Conservation (phyloP, 2,329 filamentous ascomycete species). For the Pestalotiopsis sp. region DNA sequence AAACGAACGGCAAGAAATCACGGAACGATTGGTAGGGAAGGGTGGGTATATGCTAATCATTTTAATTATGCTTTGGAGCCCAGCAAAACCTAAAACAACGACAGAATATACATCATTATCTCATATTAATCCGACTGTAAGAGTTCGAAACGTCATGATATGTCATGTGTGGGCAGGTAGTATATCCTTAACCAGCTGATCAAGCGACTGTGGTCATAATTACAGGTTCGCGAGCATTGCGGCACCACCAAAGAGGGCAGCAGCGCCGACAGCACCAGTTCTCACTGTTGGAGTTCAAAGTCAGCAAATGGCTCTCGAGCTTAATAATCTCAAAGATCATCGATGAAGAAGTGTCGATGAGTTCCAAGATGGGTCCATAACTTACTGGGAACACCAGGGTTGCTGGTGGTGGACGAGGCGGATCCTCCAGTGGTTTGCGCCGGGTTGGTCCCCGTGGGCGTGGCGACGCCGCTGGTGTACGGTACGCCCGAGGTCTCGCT, state of each 20-base stretch:
- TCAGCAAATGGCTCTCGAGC: not conserved
- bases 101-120: too few species aligned
- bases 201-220: not conserved
- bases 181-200: not conserved
- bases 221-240: slow-evolving; percentile 23
- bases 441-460: slow-evolving; percentile 40
- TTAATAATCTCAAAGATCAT: not conserved
- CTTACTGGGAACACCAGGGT: slow-evolving; percentile 18
- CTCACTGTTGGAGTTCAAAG: slow-evolving; percentile 24
- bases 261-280: slow-evolving; percentile 40
- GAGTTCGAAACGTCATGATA: not conserved
- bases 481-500: slow-evolving; percentile 47
- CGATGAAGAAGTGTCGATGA: not conserved
- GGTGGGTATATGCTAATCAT: too few species aligned
- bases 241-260: slow-evolving; percentile 27
- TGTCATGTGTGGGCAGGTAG: not conserved
- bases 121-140: not conserved
- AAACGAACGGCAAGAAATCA: not conserved
- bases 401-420: slow-evolving; percentile 33
- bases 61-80: too few species aligned
- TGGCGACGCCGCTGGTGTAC: slow-evolving; percentile 56
- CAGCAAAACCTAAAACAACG: too few species aligned
- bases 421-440: slow-evolving; percentile 32
- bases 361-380: not conserved
- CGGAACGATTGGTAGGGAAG: not conserved